Evolutionary conservation across 176 grass and related monocot species (phyloP).

Genomic region (maize (Zea mays)): DNA sequence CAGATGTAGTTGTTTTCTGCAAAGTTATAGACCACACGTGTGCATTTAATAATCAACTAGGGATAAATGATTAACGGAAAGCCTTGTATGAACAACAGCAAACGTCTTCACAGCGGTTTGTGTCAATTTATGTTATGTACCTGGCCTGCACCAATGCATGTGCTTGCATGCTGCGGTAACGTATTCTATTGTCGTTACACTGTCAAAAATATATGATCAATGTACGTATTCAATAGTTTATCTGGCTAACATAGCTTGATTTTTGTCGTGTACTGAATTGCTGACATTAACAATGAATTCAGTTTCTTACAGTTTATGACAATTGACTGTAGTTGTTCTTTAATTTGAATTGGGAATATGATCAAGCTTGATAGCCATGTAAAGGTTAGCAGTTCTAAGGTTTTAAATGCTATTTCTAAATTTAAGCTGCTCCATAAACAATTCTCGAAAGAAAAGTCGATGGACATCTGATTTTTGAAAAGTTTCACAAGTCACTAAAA

Average conservation of each 20-base stretch:
- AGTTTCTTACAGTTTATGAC: neutral
- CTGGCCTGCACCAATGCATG: slow-evolving; percentile 28
- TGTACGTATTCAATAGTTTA: neutral
- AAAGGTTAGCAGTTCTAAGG: neutral
- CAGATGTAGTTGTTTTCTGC: slow-evolving; percentile 2
- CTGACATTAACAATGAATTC: slow-evolving; percentile 9
- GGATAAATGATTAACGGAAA: neutral
- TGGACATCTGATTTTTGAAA: neutral
- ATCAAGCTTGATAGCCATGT: neutral
- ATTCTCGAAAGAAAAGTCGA: neutral
- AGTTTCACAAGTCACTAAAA: neutral
- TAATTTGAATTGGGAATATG: slow-evolving; percentile 22
- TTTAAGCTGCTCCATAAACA: neutral
- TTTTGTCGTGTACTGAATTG: slow-evolving; percentile 23
- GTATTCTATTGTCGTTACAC: neutral
- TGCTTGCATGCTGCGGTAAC: slow-evolving; percentile 21
- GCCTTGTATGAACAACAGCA: neutral
- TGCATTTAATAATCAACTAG: slow-evolving; percentile 11
- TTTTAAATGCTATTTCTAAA: slow-evolving; percentile 2
- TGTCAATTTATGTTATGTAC: slow-evolving; percentile 7
- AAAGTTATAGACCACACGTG: neutral
- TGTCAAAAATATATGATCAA: neutral
- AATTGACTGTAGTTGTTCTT: neutral
- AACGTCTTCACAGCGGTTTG: neutral
- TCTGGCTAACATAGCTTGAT: neutral